Percentiles rank a stretch among this genome's conserved stretches.
These are phyloP conservation scores for Epicoccum sorghinum DNA, from an alignment of 2,329 filamentous ascomycete genomes.

Conservation along the genomic window DNA sequence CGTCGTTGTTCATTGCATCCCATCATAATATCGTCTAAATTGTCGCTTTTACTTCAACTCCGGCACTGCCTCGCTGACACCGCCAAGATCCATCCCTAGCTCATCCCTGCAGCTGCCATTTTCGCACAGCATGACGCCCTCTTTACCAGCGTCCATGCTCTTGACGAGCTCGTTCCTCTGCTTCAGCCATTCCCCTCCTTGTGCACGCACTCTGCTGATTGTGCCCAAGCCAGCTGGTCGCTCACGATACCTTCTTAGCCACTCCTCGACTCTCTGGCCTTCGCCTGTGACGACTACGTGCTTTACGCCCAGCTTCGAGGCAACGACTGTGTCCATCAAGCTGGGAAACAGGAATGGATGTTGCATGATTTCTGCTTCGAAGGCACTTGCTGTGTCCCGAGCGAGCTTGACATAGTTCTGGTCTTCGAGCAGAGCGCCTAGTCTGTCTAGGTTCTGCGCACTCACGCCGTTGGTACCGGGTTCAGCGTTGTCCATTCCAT, in stretches of 20 bases:
- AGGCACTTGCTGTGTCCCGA: slow-evolving; percentile 77
- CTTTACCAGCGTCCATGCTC: slow-evolving; percentile 48
- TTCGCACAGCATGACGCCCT: slow-evolving; percentile 48
- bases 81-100: slow-evolving; percentile 40
- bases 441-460: slow-evolving; percentile 84
- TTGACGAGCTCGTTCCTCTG: slow-evolving; percentile 56
- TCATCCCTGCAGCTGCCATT: slow-evolving; percentile 53
- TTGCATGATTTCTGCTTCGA: slow-evolving; percentile 89
- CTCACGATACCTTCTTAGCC: slow-evolving; percentile 49
- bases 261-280: slow-evolving; percentile 50
- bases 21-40: slow-evolving; percentile 2
- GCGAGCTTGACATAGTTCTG: slow-evolving; percentile 69
- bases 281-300: slow-evolving; percentile 63
- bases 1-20: not conserved
- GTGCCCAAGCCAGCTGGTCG: slow-evolving; percentile 44
- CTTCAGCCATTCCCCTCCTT: slow-evolving; percentile 55
- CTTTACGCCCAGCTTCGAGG: slow-evolving; percentile 71
- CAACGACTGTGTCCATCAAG: slow-evolving; percentile 77
- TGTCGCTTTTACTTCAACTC: slow-evolving; percentile 3
- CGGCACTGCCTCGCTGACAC: slow-evolving; percentile 31
- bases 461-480: slow-evolving; percentile 89
- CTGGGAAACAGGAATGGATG: slow-evolving; percentile 91
- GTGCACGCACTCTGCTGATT: slow-evolving; percentile 44
- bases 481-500: slow-evolving; percentile 91
- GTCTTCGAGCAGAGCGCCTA: slow-evolving; percentile 73